phyloP scores from a whole-genome alignment of 1,284 basidiomycete species.

The Ganoderma resinaceum region DNA sequence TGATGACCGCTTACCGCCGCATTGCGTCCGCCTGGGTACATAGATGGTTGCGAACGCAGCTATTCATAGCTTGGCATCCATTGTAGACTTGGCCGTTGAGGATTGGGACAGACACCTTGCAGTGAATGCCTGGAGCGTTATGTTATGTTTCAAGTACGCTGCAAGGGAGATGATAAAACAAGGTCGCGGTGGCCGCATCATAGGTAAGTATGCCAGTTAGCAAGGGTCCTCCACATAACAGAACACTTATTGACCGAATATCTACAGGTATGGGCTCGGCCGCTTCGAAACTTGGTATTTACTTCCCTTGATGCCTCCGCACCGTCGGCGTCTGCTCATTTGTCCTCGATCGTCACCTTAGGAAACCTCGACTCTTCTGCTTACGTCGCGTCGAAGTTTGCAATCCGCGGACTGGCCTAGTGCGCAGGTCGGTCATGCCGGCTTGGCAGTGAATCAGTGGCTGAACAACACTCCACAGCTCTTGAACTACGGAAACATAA shows the following conservation, averaged over 20 bases:
- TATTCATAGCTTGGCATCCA: constrained; percentile 26
- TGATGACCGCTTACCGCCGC: not conserved
- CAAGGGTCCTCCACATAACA: too few relatives aligned
- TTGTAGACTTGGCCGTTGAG: constrained; percentile 31
- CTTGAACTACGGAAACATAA: constrained; percentile 8
- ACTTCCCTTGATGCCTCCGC: not conserved
- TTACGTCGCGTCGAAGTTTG: constrained; percentile 6
- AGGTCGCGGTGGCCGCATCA: constrained; percentile 38
- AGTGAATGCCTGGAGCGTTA: constrained; percentile 37
- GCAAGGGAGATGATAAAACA: constrained; percentile 39
- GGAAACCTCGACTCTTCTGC: not conserved
- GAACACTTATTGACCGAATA: not conserved
- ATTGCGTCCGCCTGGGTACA: not conserved
- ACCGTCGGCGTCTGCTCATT: not conserved
- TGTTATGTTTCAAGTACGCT: constrained; percentile 40
- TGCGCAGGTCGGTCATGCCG: not conserved
- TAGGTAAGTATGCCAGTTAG: constrained; percentile 24
- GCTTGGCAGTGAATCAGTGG: not conserved
- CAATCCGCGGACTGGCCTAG: not conserved
- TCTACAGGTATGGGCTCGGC: not conserved
- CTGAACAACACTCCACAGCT: not conserved
- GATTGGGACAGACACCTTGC: constrained; percentile 32
- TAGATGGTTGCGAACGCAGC: constrained; percentile 42
- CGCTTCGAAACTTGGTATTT: not conserved
- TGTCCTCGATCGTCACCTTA: not conserved